Base-by-base conservation (phyloP, 2,329 filamentous ascomycete species). In the Coniochaeta hoffmannii region DNA sequence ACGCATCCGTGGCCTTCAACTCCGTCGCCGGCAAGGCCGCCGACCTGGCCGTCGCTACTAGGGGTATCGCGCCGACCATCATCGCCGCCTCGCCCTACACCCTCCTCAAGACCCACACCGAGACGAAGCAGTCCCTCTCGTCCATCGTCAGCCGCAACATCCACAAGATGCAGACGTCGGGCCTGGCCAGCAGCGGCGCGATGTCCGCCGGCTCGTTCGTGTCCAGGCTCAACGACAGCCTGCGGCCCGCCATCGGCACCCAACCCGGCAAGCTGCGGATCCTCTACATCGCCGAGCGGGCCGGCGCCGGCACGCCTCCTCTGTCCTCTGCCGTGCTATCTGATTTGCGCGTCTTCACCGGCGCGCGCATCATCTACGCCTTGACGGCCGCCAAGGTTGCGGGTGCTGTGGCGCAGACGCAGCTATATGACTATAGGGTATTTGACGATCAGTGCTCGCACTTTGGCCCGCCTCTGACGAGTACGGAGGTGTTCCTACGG, bases 351-450 rank as follows among this genome's bases (percentile, higher is more conserved):
- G 80, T 95, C 53, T 89, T 91, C 69, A 89, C 88, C 1, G 83
- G 87, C 28, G 87, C 90, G 1, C 83, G 90, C 53, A 78, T 97
- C 56, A 78, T 95, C 53, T 96, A 97, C 69, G 92, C 91, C 3
- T 77, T 99, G 55, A 88, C 90, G 17, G 85, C 88, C 1, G 77
- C 90, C 24, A 82, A 83, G 58, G 89, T 97, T n/a, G 93, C 92
- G 2, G 94, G 94, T 35, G 87, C 92, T 1, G 82, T 96, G n/a
- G 77, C 87, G 1, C 93, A 97, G 73, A 96, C 89, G 8, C 86
- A 89, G 58, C 79, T 92, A 36, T 95, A 89, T 66, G 93, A 97
- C 68, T 97, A 97, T 69, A 78, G 93, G 61, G 77, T 79, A 59
- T 73, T 71, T 35, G 70, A 68, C 38, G 67, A 70, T 44, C 67